Base-by-base conservation (phyloP, 768 basidiomycete species). In the Pleurotus cornucopiae region DNA sequence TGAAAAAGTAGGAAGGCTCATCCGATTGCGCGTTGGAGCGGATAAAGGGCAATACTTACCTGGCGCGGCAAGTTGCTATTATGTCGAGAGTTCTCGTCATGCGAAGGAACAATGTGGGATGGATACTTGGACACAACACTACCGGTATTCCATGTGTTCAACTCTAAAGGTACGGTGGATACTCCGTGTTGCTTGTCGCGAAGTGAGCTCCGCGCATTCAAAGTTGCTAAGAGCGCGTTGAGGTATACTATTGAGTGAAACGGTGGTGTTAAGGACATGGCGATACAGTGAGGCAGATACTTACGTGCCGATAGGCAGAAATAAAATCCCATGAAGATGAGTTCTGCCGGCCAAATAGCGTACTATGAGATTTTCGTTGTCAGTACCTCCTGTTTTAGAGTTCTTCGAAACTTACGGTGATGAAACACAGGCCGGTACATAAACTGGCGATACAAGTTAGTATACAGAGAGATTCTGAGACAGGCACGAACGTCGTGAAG, bases 261-360 rank as follows among this genome's bases (percentile, higher is more conserved):
- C 12, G 11, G 6, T 21, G 4, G 39, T 37, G 37, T 11, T 34
- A 34, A 18, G 30, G 11, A 9, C 2, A 34, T 7, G 30, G 30
- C 5, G 9, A 34, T 34, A 34, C 30, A 11, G 46, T 38, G 23
- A 14, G 30, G 18, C n/a, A 25, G 20, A 58, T 72, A 62, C 34
- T 79, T 78, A 54, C 64, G 80, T 79, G 61, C 74, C 75, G 12
- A 80, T 41, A 52, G 67, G 43, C 67, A 69, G 56, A 79, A 72
- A 59, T 77, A 79, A 48, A 80, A 71, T 3, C 66, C 75, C 54
- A 77, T 67, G 64, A 76, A 78, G n/a, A 74, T 68, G 60, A 75
- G 75, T 26, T 75, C 71, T 9, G 66, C 55, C 4, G 78, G 80
- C 76, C 79, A 77, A 12, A 71, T 60, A 3, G 68, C 63, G 58